Evolutionary conservation across 352 stramenopile species (phyloP).

Genomic region (Phytophthora citrophthora): DNA sequence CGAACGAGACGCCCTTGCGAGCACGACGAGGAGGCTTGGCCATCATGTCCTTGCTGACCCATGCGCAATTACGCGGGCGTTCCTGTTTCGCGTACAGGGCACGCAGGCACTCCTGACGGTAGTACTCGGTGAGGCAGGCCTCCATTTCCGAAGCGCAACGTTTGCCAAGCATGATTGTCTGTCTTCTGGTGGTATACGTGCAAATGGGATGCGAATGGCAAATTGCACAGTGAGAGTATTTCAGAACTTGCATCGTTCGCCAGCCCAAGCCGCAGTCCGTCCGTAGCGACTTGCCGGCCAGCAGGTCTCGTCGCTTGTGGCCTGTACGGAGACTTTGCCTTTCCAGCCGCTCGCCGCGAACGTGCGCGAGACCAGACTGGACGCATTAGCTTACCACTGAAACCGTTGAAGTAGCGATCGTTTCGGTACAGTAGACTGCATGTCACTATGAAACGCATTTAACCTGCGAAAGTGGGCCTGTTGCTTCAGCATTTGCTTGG

Average conservation of each 20-base stretch:
- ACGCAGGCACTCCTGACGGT: constrained; percentile 81
- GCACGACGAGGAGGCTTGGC: constrained; percentile 34
- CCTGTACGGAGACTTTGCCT: constrained; percentile 34
- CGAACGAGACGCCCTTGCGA: constrained; percentile 79
- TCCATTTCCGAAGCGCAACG: constrained; percentile 75
- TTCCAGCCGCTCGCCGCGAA: constrained; percentile 56
- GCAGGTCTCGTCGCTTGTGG: constrained; percentile 48
- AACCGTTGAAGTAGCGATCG: constrained; percentile 17
- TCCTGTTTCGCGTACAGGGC: constrained; percentile 76
- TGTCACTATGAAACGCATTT: constrained; percentile 4
- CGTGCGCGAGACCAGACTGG: constrained; percentile 36
- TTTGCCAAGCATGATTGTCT: constrained; percentile 67
- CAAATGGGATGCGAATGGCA: constrained; percentile 35
- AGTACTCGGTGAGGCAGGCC: constrained; percentile 82
- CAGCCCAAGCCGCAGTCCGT: constrained; percentile 7
- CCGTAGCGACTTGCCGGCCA: constrained; percentile 28
- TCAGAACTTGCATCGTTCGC: constrained; percentile 7
- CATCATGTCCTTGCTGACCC: constrained; percentile 60
- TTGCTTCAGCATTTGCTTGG: constrained; percentile 18
- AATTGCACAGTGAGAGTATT: constrained; percentile 55
- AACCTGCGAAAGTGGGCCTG: constrained; percentile 8
- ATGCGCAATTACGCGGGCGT: constrained; percentile 47
- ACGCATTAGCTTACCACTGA: constrained; percentile 22
- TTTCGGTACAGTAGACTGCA: constrained; percentile 11
- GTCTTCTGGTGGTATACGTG: constrained; percentile 24